Evolutionary conservation across 2,329 filamentous ascomycete genomes (phyloP).

Genomic region (Mariannaea elegans): DNA sequence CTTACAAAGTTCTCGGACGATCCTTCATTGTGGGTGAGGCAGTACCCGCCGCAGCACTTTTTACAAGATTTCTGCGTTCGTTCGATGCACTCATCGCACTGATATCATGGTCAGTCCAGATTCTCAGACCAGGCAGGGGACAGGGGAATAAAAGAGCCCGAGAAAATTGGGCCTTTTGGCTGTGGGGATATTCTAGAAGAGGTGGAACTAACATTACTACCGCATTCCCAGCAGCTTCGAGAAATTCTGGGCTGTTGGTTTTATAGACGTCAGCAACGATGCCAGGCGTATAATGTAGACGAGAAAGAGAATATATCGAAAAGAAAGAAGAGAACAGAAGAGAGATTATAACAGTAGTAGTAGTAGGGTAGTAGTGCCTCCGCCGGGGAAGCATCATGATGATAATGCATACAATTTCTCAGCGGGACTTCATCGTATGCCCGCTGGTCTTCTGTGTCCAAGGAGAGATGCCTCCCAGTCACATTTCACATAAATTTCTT

Average conservation of each 20-base stretch:
- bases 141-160: neutral
- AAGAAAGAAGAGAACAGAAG: neutral
- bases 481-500: conserved; percentile 1
- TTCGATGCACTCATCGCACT: conserved; percentile 81
- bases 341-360: neutral
- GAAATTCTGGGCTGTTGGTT: conserved; percentile 64
- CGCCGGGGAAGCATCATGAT: conserved; percentile 23
- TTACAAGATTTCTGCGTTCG: conserved; percentile 76
- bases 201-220: conserved; percentile 71
- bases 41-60: conserved; percentile 82
- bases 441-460: neutral
- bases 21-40: conserved; percentile 83
- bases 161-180: neutral
- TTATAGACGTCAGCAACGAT: conserved; percentile 22
- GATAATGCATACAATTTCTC: conserved; percentile 28
- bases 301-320: neutral
- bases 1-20: conserved; percentile 71
- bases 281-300: neutral
- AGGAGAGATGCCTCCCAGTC: neutral
- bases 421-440: neutral
- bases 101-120: conserved; percentile 21
- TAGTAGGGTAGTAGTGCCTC: neutral
- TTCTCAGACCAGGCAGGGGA: neutral
- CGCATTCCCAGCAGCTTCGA: conserved; percentile 86
- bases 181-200: conserved; percentile 12